phyloP scores from a whole-genome alignment of 805 yeast genomes.

The Hanseniaspora meyeri region DNA sequence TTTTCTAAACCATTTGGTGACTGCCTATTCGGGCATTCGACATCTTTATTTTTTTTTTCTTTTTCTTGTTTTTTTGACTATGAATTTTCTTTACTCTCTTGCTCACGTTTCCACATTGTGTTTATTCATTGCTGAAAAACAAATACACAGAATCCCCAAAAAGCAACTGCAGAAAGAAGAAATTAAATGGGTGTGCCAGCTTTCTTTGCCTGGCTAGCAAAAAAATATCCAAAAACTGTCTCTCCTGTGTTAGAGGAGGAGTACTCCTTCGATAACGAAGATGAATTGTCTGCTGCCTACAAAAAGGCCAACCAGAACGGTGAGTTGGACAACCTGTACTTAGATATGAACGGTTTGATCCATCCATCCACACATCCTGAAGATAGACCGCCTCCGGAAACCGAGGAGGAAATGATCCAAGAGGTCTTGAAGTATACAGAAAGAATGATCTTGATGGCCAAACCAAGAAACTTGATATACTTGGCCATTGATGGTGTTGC shows the following conservation, averaged over 20 bases:
- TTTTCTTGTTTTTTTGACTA: background rate
- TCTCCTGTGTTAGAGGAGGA: constrained; percentile 78
- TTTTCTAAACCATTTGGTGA: background rate
- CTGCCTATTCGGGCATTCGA: background rate
- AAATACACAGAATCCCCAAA: no score
- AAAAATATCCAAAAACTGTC: constrained; percentile 86
- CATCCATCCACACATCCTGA: constrained; percentile 99
- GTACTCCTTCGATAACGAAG: constrained; percentile 40
- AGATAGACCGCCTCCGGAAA: constrained; percentile 87
- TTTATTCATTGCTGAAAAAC: no score
- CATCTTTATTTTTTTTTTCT: background rate
- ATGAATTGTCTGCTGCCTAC: constrained; percentile 48
- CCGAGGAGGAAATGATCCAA: constrained; percentile 92
- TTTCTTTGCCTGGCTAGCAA: constrained; percentile 87
- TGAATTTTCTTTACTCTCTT: background rate
- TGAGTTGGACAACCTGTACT: constrained; percentile 80
- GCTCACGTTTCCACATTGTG: background rate
- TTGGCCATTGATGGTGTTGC: constrained; percentile 99
- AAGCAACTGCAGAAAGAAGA: background rate
- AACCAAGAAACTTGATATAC: constrained; percentile 84
- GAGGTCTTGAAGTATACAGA: constrained; percentile 90
- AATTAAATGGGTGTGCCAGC: constrained; percentile 90
- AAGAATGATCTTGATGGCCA: constrained; percentile 80
- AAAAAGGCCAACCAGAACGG: constrained; percentile 83
- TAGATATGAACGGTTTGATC: constrained; percentile 98